phyloP scores from a whole-genome alignment of 164 flowering plant species.

The Akebia trifoliata region DNA sequence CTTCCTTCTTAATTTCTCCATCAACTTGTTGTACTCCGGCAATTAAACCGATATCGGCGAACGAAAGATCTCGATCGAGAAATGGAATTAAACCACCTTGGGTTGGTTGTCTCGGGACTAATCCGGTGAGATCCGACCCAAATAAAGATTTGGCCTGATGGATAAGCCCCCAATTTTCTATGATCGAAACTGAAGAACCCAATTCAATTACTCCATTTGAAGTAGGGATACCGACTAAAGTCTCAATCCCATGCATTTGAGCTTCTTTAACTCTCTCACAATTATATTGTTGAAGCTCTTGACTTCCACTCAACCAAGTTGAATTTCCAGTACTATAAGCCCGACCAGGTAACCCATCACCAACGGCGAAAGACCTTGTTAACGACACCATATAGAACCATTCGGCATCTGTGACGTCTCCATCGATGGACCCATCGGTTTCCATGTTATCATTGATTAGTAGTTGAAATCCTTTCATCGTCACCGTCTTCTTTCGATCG shows the following conservation, averaged over 20 bases:
- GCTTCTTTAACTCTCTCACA: slow-evolving; percentile 61
- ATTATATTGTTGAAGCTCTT: slow-evolving; percentile 28
- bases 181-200: slow-evolving; percentile 44
- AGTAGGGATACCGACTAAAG: slow-evolving; percentile 53
- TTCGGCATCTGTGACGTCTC: slow-evolving; percentile 46
- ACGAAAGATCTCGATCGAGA: slow-evolving; percentile 23
- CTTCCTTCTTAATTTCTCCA: slow-evolving; percentile 15
- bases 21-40: too few relatives aligned
- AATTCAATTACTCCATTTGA: slow-evolving; percentile 49
- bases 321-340: slow-evolving; percentile 34
- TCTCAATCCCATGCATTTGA: slow-evolving; percentile 50
- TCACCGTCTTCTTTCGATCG: slow-evolving; percentile 24
- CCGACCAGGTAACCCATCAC: slow-evolving; percentile 38
- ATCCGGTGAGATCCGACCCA: slow-evolving; percentile 19
- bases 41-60: slow-evolving; percentile 34
- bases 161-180: slow-evolving; percentile 36
- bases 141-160: slow-evolving; percentile 45
- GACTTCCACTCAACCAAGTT: slow-evolving; percentile 47
- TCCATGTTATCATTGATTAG: slow-evolving; percentile 15
- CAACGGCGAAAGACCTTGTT: slow-evolving; percentile 35
- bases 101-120: slow-evolving; percentile 10
- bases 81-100: too few relatives aligned
- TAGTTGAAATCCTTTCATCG: slow-evolving; percentile 30
- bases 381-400: slow-evolving; percentile 73
- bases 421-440: slow-evolving; percentile 15